Evolutionary conservation across 2,329 filamentous ascomycete species (phyloP).

Genomic region (Pseudopyricularia cyperi): DNA sequence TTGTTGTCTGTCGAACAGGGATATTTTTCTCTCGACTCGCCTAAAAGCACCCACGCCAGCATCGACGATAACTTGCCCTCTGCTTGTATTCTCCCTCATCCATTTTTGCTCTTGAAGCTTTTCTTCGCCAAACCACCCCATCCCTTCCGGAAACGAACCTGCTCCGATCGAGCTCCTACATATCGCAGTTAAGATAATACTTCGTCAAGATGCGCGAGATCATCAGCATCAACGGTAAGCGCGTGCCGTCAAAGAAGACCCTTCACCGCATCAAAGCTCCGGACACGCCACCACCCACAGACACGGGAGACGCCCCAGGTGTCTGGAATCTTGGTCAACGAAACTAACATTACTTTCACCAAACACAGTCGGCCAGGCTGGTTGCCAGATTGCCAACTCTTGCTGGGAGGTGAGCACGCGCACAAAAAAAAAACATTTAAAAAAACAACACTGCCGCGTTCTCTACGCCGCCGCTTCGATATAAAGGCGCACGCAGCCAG

Average conservation of each 20-base stretch:
- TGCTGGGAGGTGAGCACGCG: constrained; percentile 89
- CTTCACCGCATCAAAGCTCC: constrained; percentile 29
- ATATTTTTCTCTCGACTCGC: neutral
- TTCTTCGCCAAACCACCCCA: neutral
- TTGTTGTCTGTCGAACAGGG: neutral
- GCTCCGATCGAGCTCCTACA: neutral
- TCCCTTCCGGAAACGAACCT: neutral
- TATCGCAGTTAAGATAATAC: neutral
- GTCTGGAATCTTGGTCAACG: constrained; percentile 11
- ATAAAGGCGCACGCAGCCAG: neutral
- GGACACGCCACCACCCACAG: neutral
- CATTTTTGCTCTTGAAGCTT: neutral
- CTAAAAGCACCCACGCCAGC: neutral
- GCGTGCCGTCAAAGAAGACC: constrained; percentile 13
- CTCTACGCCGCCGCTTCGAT: neutral
- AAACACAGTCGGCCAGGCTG: constrained; percentile 86
- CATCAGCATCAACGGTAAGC: constrained; percentile 95
- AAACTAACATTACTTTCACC: constrained; percentile 36
- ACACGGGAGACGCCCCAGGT: constrained; percentile 9
- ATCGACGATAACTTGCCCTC: neutral
- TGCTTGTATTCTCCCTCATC: neutral
- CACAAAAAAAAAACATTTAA: neutral
- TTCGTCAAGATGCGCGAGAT: constrained; percentile 75
- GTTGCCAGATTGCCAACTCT: constrained; percentile 99
- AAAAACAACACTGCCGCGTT: too few relatives aligned